Base-by-base conservation (phyloP, 2,329 filamentous ascomycete species). In the Cytospora chrysosperma region DNA sequence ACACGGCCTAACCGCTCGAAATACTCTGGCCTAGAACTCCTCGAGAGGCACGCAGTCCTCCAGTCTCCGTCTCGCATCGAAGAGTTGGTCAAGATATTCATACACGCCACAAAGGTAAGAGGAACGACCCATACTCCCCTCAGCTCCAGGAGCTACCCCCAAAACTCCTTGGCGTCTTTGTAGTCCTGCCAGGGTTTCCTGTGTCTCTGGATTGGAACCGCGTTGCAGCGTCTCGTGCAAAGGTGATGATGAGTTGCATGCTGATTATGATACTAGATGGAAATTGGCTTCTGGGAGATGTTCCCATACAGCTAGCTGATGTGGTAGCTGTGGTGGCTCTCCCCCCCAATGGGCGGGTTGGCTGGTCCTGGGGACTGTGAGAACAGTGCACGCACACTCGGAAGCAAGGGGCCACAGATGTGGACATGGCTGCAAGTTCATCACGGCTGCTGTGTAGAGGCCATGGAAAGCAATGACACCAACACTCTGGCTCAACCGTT, bases 41-140 rank as follows among this genome's bases (percentile, higher is more conserved):
- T 97, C 10, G 94, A 97, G 75, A 84, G 85, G 68, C 83, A 93
- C 71, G 88, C 90, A 19, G 78, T 83, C n/a, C 78, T 86, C 56
- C 90, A 94, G 69, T 93, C 91, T 2, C 87, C 89, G 0, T 81
- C 80, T 43, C 82, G 92, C 51, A 85, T 97, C 63, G 92, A 97
- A 69, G 90, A 96, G 72, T 78, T 98, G 56, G 86, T 94, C 53
- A 82, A 85, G 68, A 92, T 97, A 57, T 97, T 97, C 72, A 86
- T 93, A 54, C 89, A 93, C 69, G 92, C 90, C n/a, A 96, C 92
- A 19, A 90, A 88, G 80, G 90, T 92, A 74, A 76, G 83, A 47
- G 21, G n/a, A 51, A 62, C 52, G 63, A 32, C 3, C 30, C 30
- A n/a, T 10, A 6, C 6, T 10, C 30, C 30, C 30, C 30, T 32